Evolutionary conservation across 2,329 filamentous ascomycete genomes (phyloP).

Genomic region (Zasmidium cellare): DNA sequence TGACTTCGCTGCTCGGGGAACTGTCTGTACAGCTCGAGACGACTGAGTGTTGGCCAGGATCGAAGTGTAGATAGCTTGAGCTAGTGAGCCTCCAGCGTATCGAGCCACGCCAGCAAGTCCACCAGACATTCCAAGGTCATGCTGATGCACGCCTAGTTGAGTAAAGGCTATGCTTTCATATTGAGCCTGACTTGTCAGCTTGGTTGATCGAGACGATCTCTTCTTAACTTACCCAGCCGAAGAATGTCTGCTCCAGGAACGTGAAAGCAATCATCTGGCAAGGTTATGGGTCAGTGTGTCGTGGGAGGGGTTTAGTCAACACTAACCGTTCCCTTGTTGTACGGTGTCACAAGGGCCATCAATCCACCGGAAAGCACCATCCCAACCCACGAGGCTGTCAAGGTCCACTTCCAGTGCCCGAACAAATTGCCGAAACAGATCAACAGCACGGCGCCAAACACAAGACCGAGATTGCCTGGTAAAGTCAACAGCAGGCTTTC

Average conservation of each 20-base stretch:
- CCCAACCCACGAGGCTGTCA: conserved; percentile 44
- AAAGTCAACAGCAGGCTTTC: conserved; percentile 36
- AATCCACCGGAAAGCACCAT: conserved; percentile 52
- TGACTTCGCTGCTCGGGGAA: conserved; percentile 9
- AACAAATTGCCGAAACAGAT: conserved; percentile 44
- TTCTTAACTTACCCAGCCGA: conserved; percentile 39
- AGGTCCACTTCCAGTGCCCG: conserved; percentile 49
- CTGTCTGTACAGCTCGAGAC: conserved; percentile 4
- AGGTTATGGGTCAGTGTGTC: neutral
- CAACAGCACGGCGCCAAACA: conserved; percentile 45
- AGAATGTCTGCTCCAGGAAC: conserved; percentile 48
- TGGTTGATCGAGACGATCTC: neutral
- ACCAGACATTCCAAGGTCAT: conserved; percentile 48
- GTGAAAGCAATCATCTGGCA: conserved; percentile 48
- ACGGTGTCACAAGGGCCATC: conserved; percentile 44
- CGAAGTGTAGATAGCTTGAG: conserved; percentile 15
- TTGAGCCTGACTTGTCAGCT: conserved; percentile 32
- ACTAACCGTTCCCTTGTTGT: conserved; percentile 37
- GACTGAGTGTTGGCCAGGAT: conserved; percentile 16
- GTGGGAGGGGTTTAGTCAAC: neutral
- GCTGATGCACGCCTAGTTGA: conserved; percentile 52
- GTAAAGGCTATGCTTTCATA: conserved; percentile 52
- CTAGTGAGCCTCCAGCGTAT: conserved; percentile 26
- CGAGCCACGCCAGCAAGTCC: conserved; percentile 46
- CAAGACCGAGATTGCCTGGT: conserved; percentile 48